phyloP scores from a whole-genome alignment of 2,329 filamentous ascomycete species.

The Domatiomyces globalis region DNA sequence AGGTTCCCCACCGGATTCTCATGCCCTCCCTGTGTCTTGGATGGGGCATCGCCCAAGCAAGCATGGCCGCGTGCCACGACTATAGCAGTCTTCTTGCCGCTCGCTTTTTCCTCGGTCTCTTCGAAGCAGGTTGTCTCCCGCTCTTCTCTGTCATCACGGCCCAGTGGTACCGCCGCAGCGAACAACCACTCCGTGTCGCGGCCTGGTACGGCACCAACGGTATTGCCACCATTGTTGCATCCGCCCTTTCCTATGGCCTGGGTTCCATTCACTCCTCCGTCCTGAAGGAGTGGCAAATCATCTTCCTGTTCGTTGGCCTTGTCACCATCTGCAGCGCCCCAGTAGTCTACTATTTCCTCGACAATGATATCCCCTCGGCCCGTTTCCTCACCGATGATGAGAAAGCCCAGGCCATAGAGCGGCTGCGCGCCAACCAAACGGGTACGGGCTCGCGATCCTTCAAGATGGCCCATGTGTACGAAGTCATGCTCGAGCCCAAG shows the following conservation, averaged over 20 bases:
- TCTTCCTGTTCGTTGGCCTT: constrained; percentile 49
- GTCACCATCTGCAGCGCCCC: constrained; percentile 46
- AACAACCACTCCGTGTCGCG: constrained; percentile 50
- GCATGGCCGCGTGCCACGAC: constrained; percentile 34
- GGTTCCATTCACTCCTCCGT: constrained; percentile 36
- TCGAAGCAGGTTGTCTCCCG: constrained; percentile 38
- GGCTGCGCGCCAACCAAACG: constrained; percentile 37
- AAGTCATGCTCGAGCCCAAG: constrained; percentile 32
- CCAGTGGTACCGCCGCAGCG: constrained; percentile 36
- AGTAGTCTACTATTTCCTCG: constrained; percentile 45
- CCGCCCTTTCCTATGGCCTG: constrained; percentile 42
- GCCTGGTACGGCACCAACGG: constrained; percentile 55
- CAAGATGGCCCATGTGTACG: constrained; percentile 31
- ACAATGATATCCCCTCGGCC: constrained; percentile 43
- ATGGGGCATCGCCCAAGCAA: constrained; percentile 36
- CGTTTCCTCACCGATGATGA: constrained; percentile 36
- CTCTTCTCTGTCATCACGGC: constrained; percentile 33
- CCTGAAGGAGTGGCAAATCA: constrained; percentile 40
- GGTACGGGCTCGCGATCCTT: constrained; percentile 33
- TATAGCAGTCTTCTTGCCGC: constrained; percentile 33
- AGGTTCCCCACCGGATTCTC: constrained; percentile 44
- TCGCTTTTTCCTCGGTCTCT: constrained; percentile 40
- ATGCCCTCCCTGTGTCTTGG: constrained; percentile 38
- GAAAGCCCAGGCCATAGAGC: constrained; percentile 34
- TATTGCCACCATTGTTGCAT: constrained; percentile 42